Evolutionary conservation across 805 yeast species (phyloP).

Genomic region (Wickerhamiella sergipiensis): DNA sequence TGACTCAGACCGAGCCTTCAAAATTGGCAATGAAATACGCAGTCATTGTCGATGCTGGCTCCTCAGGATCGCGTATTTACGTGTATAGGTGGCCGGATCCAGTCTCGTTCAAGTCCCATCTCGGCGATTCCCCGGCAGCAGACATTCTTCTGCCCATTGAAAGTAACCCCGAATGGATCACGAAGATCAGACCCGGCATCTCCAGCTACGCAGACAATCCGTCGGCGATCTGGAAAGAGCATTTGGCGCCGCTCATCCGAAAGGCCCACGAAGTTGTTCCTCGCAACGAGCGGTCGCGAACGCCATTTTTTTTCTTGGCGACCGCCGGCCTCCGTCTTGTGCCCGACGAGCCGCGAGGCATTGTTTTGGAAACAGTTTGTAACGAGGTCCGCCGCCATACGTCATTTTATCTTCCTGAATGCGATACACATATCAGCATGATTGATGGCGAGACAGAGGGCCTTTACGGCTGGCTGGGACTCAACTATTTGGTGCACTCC

Average conservation of each 20-base stretch:
- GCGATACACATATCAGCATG: slow-evolving; percentile 61
- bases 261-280: slow-evolving; percentile 69
- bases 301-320: slow-evolving; percentile 84
- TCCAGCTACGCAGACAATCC: slow-evolving; percentile 49
- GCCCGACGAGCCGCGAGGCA: slow-evolving; percentile 37
- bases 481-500: slow-evolving; percentile 55
- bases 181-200: slow-evolving; percentile 71
- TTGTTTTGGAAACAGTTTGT: slow-evolving; percentile 51
- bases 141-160: slow-evolving; percentile 54
- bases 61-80: slow-evolving; percentile 84
- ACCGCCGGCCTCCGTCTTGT: slow-evolving; percentile 94
- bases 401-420: slow-evolving; percentile 40
- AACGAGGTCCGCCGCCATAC: slow-evolving; percentile 37
- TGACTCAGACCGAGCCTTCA: not conserved
- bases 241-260: slow-evolving; percentile 48
- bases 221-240: slow-evolving; percentile 52
- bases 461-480: slow-evolving; percentile 85
- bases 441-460: slow-evolving; percentile 96
- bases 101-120: slow-evolving; percentile 19
- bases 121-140: slow-evolving; percentile 23
- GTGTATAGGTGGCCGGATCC: slow-evolving; percentile 69
- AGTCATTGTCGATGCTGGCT: slow-evolving; percentile 87
- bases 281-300: slow-evolving; percentile 37
- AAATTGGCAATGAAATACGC: slow-evolving; percentile 38
- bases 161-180: slow-evolving; percentile 55